These are phyloP conservation scores for Phragmites australis DNA, from an alignment of 176 grass and related monocot species.

Conservation along the genomic window DNA sequence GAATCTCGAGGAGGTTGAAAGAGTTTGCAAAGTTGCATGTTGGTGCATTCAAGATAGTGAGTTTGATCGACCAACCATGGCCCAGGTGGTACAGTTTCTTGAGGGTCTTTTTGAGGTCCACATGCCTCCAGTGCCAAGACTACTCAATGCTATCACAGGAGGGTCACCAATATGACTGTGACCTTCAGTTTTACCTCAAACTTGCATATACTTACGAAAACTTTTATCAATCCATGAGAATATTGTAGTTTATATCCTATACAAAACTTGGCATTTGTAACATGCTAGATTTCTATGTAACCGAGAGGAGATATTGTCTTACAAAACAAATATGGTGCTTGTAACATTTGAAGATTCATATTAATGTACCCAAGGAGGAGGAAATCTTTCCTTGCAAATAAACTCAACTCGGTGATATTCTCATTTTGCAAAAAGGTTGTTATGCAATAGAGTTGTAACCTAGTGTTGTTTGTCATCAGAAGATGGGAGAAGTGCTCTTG, in stretches of 20 bases:
- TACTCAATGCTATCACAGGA: constrained; percentile 13
- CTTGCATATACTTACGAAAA: too few relatives aligned
- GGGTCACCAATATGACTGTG: too few relatives aligned
- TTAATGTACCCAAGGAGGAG: neutral
- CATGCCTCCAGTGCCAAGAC: constrained; percentile 40
- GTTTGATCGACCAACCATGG: constrained; percentile 36
- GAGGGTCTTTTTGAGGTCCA: constrained; percentile 8
- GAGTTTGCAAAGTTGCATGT: constrained; percentile 37
- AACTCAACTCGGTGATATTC: neutral
- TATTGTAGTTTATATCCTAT: neutral
- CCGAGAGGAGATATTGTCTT: neutral
- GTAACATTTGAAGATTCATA: neutral
- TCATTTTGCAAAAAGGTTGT: neutral
- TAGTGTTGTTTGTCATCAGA: neutral
- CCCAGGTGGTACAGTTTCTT: constrained; percentile 37
- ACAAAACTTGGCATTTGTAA: neutral
- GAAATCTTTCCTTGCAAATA: neutral
- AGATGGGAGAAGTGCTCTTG: neutral
- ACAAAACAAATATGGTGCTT: neutral
- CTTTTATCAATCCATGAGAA: neutral
- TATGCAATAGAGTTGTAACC: neutral
- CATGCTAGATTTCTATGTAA: neutral
- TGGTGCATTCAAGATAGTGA: constrained; percentile 59
- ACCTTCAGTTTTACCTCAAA: too few relatives aligned
- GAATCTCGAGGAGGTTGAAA: constrained; percentile 36